Base-by-base conservation (phyloP, 169 alveolate genomes). In the Eimeria tenella region DNA sequence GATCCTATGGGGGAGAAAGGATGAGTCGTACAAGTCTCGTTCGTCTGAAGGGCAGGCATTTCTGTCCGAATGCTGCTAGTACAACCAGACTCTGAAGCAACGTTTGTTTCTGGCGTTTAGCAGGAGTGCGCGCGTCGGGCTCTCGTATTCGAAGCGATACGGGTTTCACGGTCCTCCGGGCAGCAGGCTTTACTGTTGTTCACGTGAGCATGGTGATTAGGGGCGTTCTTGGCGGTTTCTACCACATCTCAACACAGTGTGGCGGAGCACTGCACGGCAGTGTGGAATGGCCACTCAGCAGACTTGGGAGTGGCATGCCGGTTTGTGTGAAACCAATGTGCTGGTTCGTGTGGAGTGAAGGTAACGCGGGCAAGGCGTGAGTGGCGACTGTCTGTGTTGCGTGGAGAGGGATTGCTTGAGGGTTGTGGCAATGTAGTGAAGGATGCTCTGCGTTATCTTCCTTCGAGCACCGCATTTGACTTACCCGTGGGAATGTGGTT, bases 381-480 rank as follows among this genome's bases (percentile, higher is more conserved):
- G 11, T 58, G 11, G 21, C 68, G 31, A 68, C 50, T 19, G 49
- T 19, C 7, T 15, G 25, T 19, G 4, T 9, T 0, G 19, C 19
- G 13, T 68, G 10, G 77, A 19, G n/a, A 68, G 77, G 77, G 77
- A 4, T 4, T 68, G 31, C 49, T 21, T 68, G 50, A 11, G 13
- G 11, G 4, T 17, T 79, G 50, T 79, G 49, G 5, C 53, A n/a
- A n/a, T 60, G 50, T 79, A n/a, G 88, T 21, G 71, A 52, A 13
- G 19, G 53, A 8, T 7, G 70, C 6, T 31, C 17, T 31, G 63
- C 23, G 4, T 25, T 79, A 17, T 31, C 88, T 79, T 79, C 88
- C 88, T 79, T 79, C 88, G 88, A 79, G 88, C 88, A 79, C 88
- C 88, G 88, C 88, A 79, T 79, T 79, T 70, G 71, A 79, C 74